These are phyloP conservation scores for Pseudocercospora eumusae DNA, from an alignment of 2,329 filamentous ascomycete species.

Conservation along the genomic window DNA sequence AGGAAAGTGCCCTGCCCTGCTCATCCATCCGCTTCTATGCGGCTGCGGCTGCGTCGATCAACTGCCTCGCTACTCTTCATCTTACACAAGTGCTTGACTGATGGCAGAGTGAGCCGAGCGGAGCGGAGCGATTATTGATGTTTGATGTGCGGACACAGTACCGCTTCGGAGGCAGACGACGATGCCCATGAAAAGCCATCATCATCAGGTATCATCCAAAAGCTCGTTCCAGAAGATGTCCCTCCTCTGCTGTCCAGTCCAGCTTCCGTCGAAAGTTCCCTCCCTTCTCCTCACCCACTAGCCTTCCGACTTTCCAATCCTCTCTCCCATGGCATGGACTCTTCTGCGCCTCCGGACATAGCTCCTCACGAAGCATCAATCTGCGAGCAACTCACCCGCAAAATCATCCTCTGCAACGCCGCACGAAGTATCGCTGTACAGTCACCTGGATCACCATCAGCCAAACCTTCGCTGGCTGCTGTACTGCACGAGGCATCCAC, in stretches of 20 bases:
- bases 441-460: slow-evolving; percentile 5
- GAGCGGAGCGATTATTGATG: not conserved
- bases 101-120: not conserved
- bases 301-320: slow-evolving; percentile 15
- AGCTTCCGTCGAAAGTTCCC: slow-evolving; percentile 20
- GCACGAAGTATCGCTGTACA: slow-evolving; percentile 7
- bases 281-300: slow-evolving; percentile 17
- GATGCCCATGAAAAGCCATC: not conserved
- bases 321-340: slow-evolving; percentile 12
- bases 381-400: slow-evolving; percentile 30
- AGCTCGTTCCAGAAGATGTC: too few relatives aligned
- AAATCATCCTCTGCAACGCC: slow-evolving; percentile 20
- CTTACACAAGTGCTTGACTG: not conserved
- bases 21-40: not conserved
- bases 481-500: slow-evolving; percentile 31
- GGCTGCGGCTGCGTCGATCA: too few relatives aligned
- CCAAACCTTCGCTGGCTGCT: slow-evolving; percentile 16
- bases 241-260: slow-evolving; percentile 23
- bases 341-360: slow-evolving; percentile 21
- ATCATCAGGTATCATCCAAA: too few relatives aligned
- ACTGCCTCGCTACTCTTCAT: not conserved
- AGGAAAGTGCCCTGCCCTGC: too few relatives aligned
- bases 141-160: not conserved
- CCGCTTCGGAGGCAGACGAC: slow-evolving; percentile 1
- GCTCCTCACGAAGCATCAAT: slow-evolving; percentile 33